phyloP scores from a whole-genome alignment of 345 rosid genomes.

The Eucalyptus caleyi region DNA sequence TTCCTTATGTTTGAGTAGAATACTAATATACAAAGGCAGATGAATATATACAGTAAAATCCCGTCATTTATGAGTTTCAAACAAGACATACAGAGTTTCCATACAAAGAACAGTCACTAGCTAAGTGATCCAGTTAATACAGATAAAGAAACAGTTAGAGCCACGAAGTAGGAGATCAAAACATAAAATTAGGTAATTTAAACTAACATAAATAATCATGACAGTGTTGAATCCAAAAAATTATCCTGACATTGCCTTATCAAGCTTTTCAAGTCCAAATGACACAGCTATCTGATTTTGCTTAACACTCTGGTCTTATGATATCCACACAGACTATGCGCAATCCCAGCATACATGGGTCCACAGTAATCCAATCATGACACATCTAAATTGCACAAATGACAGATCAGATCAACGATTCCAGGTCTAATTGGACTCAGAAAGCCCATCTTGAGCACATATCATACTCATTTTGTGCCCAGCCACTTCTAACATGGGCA shows the following conservation, averaged over 20 bases:
- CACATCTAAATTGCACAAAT: not conserved
- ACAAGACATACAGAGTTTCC: not conserved
- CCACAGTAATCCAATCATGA: not conserved
- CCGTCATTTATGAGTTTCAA: not conserved
- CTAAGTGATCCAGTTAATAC: not conserved
- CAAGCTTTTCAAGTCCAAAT: not conserved
- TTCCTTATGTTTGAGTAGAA: not conserved
- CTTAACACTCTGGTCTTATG: not conserved
- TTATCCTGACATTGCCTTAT: not conserved
- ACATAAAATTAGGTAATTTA: not conserved
- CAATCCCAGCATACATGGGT: not conserved
- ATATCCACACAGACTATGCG: not conserved
- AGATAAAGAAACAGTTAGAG: not conserved
- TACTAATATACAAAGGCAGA: not conserved
- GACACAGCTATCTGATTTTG: not conserved
- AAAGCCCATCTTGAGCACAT: not conserved
- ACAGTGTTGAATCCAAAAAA: not conserved
- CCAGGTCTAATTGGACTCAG: not conserved
- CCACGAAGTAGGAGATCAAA: not conserved
- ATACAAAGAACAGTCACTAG: not conserved
- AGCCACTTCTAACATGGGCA: not conserved
- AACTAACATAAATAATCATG: not conserved
- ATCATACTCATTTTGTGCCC: not conserved
- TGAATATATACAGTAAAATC: not conserved
- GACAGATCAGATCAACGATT: not conserved